phyloP scores from a whole-genome alignment of 2,329 filamentous ascomycete genomes.

The Aspergillus brasiliensis region DNA sequence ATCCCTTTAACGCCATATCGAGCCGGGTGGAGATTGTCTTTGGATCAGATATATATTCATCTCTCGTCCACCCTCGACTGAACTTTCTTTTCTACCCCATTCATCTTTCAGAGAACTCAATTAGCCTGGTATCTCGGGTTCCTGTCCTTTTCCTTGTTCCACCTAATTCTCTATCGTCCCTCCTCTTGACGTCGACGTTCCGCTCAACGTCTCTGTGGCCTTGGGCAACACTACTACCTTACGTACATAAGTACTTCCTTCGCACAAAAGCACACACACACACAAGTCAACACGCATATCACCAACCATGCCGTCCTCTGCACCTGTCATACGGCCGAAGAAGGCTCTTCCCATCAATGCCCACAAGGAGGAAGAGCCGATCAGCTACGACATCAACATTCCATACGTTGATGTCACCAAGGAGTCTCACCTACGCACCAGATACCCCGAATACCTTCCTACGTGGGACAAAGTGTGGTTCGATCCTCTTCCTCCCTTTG shows the following conservation, averaged over 20 bases:
- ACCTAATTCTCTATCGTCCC: neutral
- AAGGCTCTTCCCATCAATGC: constrained; percentile 27
- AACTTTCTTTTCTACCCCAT: constrained; percentile 8
- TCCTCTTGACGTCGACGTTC: neutral
- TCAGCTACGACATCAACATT: constrained; percentile 53
- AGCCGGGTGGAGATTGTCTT: constrained; percentile 11
- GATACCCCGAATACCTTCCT: constrained; percentile 51
- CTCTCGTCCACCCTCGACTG: constrained; percentile 1
- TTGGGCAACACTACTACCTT: neutral
- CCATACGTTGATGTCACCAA: constrained; percentile 49
- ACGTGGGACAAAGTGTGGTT: constrained; percentile 53
- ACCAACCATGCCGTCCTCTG: constrained; percentile 36
- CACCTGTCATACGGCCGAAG: constrained; percentile 32
- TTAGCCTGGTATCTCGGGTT: neutral
- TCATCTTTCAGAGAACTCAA: constrained; percentile 1
- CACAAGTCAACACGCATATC: neutral
- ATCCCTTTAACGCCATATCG: constrained; percentile 11
- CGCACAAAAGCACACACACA: constrained; percentile 2
- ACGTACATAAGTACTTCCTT: neutral
- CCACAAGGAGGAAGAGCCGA: constrained; percentile 35
- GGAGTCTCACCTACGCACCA: constrained; percentile 39
- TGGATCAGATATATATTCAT: constrained; percentile 9
- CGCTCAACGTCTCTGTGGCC: neutral
- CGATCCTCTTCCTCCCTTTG: constrained; percentile 47
- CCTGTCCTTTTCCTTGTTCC: constrained; percentile 3